phyloP scores from a whole-genome alignment of 495 filamentous ascomycete species.

The Penicilliopsis zonata region DNA sequence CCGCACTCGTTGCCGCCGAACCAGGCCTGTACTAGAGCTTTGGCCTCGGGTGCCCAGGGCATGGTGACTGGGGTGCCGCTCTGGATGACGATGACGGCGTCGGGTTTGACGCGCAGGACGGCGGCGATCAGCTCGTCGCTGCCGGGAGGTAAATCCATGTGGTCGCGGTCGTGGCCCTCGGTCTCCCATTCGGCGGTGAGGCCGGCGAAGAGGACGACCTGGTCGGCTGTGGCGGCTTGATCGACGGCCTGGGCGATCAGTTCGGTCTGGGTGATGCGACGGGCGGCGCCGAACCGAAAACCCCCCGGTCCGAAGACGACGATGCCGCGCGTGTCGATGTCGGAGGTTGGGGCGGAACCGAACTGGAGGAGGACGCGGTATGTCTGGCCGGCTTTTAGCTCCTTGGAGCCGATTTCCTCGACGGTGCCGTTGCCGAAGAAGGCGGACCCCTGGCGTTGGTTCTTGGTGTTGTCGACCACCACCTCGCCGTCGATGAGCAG shows the following conservation, averaged over 20 bases:
- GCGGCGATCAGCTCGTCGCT: constrained; percentile 64
- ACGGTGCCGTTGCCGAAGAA: constrained; percentile 51
- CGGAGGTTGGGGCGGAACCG: constrained; percentile 50
- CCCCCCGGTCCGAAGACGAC: constrained; percentile 55
- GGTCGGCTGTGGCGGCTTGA: constrained; percentile 51
- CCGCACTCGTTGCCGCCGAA: constrained; percentile 58
- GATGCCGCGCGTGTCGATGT: constrained; percentile 38
- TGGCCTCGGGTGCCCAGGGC: constrained; percentile 62
- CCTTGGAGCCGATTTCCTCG: constrained; percentile 45
- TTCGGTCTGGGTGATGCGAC: constrained; percentile 53
- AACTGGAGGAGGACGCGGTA: constrained; percentile 54
- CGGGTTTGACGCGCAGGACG: constrained; percentile 58
- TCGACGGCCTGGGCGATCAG: constrained; percentile 51
- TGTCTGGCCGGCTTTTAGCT: constrained; percentile 44
- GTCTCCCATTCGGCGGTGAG: constrained; percentile 82
- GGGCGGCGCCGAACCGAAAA: constrained; percentile 65
- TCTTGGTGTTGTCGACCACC: constrained; percentile 56
- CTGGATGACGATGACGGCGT: constrained; percentile 69
- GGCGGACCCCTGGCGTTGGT: constrained; percentile 45
- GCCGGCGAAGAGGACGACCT: constrained; percentile 70
- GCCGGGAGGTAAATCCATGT: constrained; percentile 70
- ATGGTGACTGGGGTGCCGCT: constrained; percentile 77
- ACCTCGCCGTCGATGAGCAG: constrained; percentile 57
- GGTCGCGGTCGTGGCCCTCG: constrained; percentile 73
- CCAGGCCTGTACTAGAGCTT: constrained; percentile 65